These are phyloP conservation scores for Penicillium canescens DNA, from an alignment of 495 filamentous ascomycete species.

Conservation along the genomic window DNA sequence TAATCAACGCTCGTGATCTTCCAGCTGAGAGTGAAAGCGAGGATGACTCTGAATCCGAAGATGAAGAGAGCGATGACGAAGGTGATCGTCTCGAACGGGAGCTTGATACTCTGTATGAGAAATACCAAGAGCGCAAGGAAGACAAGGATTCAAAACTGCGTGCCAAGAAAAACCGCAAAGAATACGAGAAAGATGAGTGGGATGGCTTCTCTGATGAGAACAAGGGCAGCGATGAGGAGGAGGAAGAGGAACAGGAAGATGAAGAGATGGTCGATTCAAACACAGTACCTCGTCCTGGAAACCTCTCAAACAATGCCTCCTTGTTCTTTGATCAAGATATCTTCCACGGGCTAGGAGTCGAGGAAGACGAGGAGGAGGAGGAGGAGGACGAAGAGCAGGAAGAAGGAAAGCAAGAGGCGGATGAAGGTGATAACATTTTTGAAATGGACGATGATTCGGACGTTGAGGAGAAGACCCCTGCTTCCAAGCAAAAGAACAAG, in stretches of 20 bases:
- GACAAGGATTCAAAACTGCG: constrained; percentile 80
- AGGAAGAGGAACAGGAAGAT: constrained; percentile 56
- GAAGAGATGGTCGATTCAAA: constrained; percentile 50
- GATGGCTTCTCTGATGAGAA: constrained; percentile 79
- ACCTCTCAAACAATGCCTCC: constrained; percentile 77
- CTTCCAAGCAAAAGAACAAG: constrained; percentile 13
- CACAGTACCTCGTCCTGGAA: constrained; percentile 41
- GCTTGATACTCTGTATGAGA: constrained; percentile 81
- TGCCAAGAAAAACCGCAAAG: constrained; percentile 82
- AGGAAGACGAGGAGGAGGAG: constrained; percentile 44
- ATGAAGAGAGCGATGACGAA: constrained; percentile 71
- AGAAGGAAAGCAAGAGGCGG: constrained; percentile 43
- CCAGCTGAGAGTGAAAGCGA: constrained; percentile 55
- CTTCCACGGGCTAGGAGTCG: constrained; percentile 75
- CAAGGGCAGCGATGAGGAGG: constrained; percentile 51
- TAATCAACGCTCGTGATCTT: constrained; percentile 79
- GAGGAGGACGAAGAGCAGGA: constrained; percentile 38
- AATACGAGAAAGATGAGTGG: constrained; percentile 85
- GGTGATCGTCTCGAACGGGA: constrained; percentile 79
- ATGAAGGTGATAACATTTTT: constrained; percentile 39
- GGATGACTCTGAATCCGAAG: constrained; percentile 58
- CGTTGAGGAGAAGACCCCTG: constrained; percentile 6
- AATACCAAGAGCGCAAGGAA: constrained; percentile 78
- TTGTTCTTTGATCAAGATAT: constrained; percentile 95
- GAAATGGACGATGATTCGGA: constrained; percentile 22